Evolutionary conservation across 148 eudicot species (phyloP).

Genomic region (Limonium bicolor): DNA sequence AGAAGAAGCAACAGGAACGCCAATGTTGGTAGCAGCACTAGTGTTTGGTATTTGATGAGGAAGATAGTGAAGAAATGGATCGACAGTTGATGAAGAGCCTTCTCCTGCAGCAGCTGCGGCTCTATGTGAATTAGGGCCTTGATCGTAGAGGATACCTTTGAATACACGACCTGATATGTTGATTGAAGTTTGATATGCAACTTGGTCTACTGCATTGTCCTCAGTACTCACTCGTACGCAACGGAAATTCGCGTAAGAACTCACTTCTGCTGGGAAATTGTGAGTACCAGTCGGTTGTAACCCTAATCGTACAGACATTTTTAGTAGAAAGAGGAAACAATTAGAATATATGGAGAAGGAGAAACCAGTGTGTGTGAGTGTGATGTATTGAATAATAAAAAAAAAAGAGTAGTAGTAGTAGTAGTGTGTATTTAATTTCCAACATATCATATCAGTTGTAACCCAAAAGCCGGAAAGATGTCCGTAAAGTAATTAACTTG

Average conservation of each 20-base stretch:
- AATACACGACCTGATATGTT: constrained; percentile 62
- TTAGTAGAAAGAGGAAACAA: no score
- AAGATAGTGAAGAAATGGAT: constrained; percentile 11
- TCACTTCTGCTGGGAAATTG: constrained; percentile 49
- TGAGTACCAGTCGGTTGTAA: constrained; percentile 15
- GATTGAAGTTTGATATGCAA: constrained; percentile 63
- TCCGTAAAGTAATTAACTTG: no score
- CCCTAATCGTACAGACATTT: no score
- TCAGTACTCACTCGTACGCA: constrained; percentile 52
- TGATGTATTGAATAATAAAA: no score
- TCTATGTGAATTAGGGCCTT: constrained; percentile 25
- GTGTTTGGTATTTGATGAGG: constrained; percentile 10
- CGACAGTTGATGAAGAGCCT: constrained; percentile 19
- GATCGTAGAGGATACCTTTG: constrained; percentile 71
- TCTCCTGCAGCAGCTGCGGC: constrained; percentile 12
- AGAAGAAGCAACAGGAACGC: no score
- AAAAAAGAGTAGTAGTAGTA: no score
- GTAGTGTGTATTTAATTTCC: no score
- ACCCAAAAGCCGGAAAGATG: no score
- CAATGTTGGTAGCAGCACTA: constrained; percentile 2
- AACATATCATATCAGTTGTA: no score
- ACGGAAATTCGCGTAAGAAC: constrained; percentile 32
- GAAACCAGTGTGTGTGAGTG: no score
- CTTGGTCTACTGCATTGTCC: constrained; percentile 53
- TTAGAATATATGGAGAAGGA: no score